These are phyloP conservation scores for Fomitopsis pinicola DNA, from an alignment of 1,284 basidiomycete species.

Conservation along the genomic window DNA sequence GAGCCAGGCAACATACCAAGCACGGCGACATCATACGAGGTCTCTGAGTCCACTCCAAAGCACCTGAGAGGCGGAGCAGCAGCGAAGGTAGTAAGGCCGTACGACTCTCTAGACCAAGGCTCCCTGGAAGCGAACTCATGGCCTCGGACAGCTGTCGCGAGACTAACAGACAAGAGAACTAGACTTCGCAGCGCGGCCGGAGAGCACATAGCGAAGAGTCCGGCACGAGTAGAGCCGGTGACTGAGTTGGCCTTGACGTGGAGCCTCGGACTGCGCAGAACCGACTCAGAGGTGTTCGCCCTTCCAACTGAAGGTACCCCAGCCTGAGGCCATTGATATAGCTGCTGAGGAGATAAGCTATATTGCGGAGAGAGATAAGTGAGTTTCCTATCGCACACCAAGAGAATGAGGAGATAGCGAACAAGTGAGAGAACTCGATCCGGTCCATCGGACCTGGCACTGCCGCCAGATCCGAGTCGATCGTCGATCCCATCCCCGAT, in stretches of 20 bases:
- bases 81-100: slow-evolving; percentile 30
- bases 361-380: background rate
- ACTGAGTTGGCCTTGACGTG: background rate
- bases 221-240: too few relatives aligned
- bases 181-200: background rate
- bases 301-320: background rate
- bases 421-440: background rate
- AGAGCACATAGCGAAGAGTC: background rate
- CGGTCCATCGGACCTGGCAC: too few relatives aligned
- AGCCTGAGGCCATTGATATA: background rate
- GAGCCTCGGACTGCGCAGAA: background rate
- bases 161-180: background rate
- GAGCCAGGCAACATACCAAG: slow-evolving; percentile 17
- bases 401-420: background rate
- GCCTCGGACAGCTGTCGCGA: background rate
- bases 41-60: slow-evolving; percentile 25
- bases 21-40: slow-evolving; percentile 28
- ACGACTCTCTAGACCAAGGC: slow-evolving; percentile 21
- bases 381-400: background rate
- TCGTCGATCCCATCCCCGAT: too few relatives aligned
- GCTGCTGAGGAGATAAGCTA: background rate
- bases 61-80: slow-evolving; percentile 25
- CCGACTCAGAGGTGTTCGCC: background rate
- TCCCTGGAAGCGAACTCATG: slow-evolving; percentile 2
- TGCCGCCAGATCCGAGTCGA: too few relatives aligned